Evolutionary conservation across 768 basidiomycete genomes (phyloP), one percentile per base, ranked within the genome.

Genomic region (Suillus hirtellus): DNA sequence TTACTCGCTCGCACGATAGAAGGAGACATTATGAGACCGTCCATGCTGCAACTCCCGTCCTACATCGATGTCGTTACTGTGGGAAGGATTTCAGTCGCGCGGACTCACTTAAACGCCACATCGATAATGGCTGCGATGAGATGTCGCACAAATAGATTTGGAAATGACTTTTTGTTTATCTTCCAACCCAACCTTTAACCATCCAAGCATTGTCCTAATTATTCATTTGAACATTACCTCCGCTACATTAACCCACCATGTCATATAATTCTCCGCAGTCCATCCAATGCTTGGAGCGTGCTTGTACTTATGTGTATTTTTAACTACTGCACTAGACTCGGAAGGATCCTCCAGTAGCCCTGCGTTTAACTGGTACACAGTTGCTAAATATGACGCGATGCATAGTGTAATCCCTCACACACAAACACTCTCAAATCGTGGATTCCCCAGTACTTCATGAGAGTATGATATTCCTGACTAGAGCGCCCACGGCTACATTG

Each of bases 21-120:
- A 90, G 92, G 76, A 84, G 91, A 65, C 91, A 93, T 76, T 84
- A 85, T 67, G 90, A 92, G 75, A 90, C 88, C 17, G 88, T 90
- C 68, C 90, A 92, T 69, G 80, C 86, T 50, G 72, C 86, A 42
- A 80, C 82, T 15, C 87, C 89, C 24, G 80, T 86, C 63, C 77
- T 85, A 67, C 90, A 93, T 72, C 82, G 81, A 59, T 93, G 92
- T 76, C 83, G 82, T 34, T 87, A 80, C 72, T 93, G 92, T 75
- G 81, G 83, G 68, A 92, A 92, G 75, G 87, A 87, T 71, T 92
- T 92, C 73, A 90, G 89, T 77, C 85, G 92, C 73, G 83, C 77
- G 56, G 89, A 90, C 77, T 93, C 92, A 63, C 80, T 92, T 67
- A 93, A 92, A 76, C 82, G 92, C 72, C 92, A 93, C 75, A 68